These are phyloP conservation scores for Pythium angustatum DNA, from an alignment of 352 stramenopile species.

Conservation along the genomic window DNA sequence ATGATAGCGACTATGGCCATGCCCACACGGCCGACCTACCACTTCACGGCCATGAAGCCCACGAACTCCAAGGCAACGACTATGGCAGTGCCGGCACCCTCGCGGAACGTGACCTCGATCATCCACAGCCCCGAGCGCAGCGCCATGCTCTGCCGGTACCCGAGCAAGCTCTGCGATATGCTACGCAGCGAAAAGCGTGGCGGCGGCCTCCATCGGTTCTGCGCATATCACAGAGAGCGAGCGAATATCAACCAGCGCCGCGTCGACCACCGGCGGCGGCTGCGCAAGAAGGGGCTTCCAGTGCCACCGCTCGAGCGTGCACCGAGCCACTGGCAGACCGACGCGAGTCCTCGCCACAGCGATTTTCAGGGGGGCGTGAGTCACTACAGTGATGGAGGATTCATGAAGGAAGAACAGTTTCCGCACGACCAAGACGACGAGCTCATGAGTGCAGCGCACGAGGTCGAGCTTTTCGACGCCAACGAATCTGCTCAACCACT, in stretches of 20 bases:
- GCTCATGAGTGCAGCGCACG: background rate
- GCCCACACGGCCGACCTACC: background rate
- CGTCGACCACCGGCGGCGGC: constrained; percentile 28
- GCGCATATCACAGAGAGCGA: constrained; percentile 32
- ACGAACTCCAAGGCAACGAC: background rate
- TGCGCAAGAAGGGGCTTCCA: constrained; percentile 20
- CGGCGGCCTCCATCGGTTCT: constrained; percentile 34
- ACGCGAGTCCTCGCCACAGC: background rate
- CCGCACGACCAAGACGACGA: constrained; percentile 1
- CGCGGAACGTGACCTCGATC: constrained; percentile 16
- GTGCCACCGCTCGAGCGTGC: constrained; percentile 19
- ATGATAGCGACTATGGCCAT: constrained; percentile 25
- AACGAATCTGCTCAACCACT: constrained; percentile 2
- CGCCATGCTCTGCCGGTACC: constrained; percentile 32
- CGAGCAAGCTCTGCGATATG: constrained; percentile 38
- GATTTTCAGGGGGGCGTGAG: background rate
- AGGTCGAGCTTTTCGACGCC: constrained; percentile 14
- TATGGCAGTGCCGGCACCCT: background rate
- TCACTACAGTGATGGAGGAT: background rate
- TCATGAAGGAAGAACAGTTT: background rate
- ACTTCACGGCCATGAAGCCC: background rate
- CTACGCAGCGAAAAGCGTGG: constrained; percentile 32
- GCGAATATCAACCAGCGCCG: constrained; percentile 36
- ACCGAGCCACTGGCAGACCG: constrained; percentile 16
- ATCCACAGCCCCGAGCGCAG: constrained; percentile 25